phyloP scores from a whole-genome alignment of 345 rosid species.

The Eucalyptus lansdowneana region DNA sequence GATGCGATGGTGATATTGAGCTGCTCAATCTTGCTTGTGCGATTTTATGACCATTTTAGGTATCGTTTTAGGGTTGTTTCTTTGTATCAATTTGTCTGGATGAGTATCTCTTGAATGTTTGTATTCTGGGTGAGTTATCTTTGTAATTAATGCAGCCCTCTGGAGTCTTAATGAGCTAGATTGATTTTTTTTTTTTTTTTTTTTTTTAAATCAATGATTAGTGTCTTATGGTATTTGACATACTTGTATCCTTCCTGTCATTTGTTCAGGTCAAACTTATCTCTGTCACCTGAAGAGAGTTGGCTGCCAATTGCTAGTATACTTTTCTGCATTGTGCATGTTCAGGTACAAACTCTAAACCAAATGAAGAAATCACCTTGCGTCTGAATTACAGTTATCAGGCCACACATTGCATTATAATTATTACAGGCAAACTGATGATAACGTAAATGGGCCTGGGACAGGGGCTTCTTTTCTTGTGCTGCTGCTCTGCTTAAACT shows the following conservation, averaged over 20 bases:
- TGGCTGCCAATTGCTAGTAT: slow-evolving; percentile 97
- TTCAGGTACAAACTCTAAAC: slow-evolving; percentile 47
- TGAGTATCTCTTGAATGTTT: neutral
- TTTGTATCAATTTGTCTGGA: neutral
- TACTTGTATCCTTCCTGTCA: neutral
- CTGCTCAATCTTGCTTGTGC: neutral
- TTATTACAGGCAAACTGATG: neutral
- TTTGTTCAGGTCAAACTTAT: slow-evolving; percentile 55
- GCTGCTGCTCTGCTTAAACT: neutral
- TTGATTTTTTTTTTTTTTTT: neutral
- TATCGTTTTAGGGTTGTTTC: neutral
- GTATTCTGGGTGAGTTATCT: neutral
- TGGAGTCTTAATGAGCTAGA: neutral
- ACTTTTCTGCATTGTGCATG: slow-evolving; percentile 64
- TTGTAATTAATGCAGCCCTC: neutral
- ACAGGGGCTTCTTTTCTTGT: neutral
- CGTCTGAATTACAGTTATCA: neutral
- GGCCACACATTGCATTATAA: neutral
- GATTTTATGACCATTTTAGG: neutral
- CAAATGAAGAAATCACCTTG: neutral
- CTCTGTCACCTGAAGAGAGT: slow-evolving; percentile 77
- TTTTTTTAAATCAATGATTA: neutral
- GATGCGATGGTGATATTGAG: neutral
- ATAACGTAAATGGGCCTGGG: neutral
- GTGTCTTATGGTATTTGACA: neutral